These are phyloP conservation scores for Cucurbita maxima DNA, from an alignment of 306 rosid species.

Conservation along the genomic window DNA sequence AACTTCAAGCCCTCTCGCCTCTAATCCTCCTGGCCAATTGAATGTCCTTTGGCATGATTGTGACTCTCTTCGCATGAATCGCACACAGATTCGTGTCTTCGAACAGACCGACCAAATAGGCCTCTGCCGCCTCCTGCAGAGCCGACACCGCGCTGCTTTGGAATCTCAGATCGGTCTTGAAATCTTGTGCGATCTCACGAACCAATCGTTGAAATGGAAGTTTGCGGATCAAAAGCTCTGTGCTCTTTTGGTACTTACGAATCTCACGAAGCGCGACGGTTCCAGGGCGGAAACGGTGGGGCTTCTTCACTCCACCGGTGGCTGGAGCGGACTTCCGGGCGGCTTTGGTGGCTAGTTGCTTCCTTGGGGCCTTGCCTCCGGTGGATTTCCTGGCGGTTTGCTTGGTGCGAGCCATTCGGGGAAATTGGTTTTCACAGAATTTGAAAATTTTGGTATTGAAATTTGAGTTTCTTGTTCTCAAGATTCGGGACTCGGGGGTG, in stretches of 20 bases:
- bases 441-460: neutral
- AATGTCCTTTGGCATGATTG: slow-evolving; percentile 3
- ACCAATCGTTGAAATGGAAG: slow-evolving; percentile 8
- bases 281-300: slow-evolving; percentile 9
- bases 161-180: slow-evolving; percentile 10
- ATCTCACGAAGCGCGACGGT: slow-evolving; percentile 12
- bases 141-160: slow-evolving; percentile 10
- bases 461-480: neutral
- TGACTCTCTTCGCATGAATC: slow-evolving; percentile 10
- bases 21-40: slow-evolving; percentile 8
- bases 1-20: slow-evolving; percentile 1
- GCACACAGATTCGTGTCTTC: slow-evolving; percentile 10
- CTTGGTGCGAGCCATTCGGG: slow-evolving; percentile 13
- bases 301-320: slow-evolving; percentile 10
- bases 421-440: no score
- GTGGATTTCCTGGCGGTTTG: slow-evolving; percentile 11
- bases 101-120: slow-evolving; percentile 1
- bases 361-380: slow-evolving; percentile 12
- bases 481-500: neutral
- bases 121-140: slow-evolving; percentile 7
- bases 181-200: slow-evolving; percentile 9
- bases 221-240: slow-evolving; percentile 4
- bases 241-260: slow-evolving; percentile 7
- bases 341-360: slow-evolving; percentile 9
- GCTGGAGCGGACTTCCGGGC: slow-evolving; percentile 9